Percentiles rank a stretch among this genome's conserved stretches.
phyloP scores from a whole-genome alignment of 2,329 filamentous ascomycete genomes.

The Colletotrichum scovillei region DNA sequence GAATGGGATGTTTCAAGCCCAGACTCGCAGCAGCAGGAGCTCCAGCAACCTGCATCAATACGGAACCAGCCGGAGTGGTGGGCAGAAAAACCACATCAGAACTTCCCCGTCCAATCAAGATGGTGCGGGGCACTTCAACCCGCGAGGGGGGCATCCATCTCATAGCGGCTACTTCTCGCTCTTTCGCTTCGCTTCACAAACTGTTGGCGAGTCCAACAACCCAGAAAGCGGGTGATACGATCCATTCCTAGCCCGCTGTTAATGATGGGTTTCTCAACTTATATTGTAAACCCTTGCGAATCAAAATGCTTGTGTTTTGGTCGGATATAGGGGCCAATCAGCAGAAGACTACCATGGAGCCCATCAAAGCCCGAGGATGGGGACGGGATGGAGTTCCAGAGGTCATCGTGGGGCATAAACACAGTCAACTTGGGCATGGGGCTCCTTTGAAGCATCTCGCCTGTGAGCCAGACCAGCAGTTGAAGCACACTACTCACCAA shows the following conservation, averaged over 20 bases:
- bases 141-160: neutral
- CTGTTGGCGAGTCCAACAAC: neutral
- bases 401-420: no score
- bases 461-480: neutral
- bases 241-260: neutral
- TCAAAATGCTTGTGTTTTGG: neutral
- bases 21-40: constrained; percentile 15
- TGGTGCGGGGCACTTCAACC: constrained; percentile 3
- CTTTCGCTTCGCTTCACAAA: neutral
- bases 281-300: neutral
- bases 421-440: neutral
- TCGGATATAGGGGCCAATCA: neutral
- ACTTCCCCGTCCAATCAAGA: constrained; percentile 26
- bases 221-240: neutral
- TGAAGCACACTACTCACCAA: neutral
- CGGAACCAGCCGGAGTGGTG: constrained; percentile 36
- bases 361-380: neutral
- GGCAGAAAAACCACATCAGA: constrained; percentile 40
- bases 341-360: neutral
- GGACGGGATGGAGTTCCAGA: neutral
- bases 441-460: neutral
- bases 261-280: no score
- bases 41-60: neutral
- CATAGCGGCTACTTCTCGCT: neutral
- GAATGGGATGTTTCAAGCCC: neutral